Conservation (phyloP, 2,329 filamentous ascomycete genomes). For the Claviceps citrina region DNA sequence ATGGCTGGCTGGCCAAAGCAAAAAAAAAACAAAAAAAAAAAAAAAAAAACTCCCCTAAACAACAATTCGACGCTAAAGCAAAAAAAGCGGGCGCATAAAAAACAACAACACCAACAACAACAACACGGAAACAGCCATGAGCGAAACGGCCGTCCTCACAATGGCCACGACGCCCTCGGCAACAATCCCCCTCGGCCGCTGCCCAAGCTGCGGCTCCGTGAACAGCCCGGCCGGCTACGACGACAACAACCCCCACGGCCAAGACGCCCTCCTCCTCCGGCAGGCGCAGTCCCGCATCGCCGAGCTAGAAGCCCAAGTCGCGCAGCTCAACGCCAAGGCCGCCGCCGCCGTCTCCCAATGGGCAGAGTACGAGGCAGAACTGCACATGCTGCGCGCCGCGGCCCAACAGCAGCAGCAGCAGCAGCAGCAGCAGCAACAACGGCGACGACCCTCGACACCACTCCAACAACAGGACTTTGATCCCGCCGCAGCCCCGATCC, state of each 20-base stretch:
- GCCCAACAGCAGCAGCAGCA: slow-evolving; percentile 9
- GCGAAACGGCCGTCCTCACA: slow-evolving; percentile 15
- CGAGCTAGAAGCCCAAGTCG: slow-evolving; percentile 57
- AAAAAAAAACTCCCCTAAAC: not conserved
- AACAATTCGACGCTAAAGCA: no score
- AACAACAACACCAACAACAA: slow-evolving; percentile 6
- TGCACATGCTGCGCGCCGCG: slow-evolving; percentile 40
- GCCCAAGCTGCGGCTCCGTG: slow-evolving; percentile 34
- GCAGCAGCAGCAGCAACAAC: slow-evolving; percentile 1
- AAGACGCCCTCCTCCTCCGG: slow-evolving; percentile 26
- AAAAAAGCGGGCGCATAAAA: not conserved
- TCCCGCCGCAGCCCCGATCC: slow-evolving; percentile 30
- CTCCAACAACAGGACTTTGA: no score
- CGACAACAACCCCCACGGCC: not conserved
- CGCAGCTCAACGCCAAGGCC: slow-evolving; percentile 54
- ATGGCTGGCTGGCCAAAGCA: not conserved
- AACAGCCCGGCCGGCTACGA: slow-evolving; percentile 13
- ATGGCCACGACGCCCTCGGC: slow-evolving; percentile 15
- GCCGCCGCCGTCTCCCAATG: slow-evolving; percentile 47
- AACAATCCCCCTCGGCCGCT: slow-evolving; percentile 22
- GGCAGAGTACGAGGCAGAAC: slow-evolving; percentile 71
- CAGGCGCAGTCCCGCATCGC: slow-evolving; percentile 45
- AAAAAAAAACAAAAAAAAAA: no score
- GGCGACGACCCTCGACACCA: not conserved
- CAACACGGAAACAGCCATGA: no score